phyloP scores from a whole-genome alignment of 805 yeast genomes.

The Starmerella ratchasimensis region DNA sequence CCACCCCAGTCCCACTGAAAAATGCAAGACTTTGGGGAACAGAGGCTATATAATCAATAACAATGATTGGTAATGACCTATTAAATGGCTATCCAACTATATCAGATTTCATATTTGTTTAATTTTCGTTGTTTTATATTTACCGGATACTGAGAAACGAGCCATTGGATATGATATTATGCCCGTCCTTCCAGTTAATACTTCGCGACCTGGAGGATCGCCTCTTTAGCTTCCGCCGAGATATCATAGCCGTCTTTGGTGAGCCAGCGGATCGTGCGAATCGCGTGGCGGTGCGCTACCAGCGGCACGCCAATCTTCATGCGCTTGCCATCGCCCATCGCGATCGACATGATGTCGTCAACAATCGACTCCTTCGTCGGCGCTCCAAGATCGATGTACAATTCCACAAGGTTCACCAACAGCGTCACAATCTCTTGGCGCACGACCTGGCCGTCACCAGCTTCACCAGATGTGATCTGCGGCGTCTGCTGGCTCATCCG shows the following conservation, averaged over 20 bases:
- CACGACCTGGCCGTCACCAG: not conserved
- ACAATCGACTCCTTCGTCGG: not conserved
- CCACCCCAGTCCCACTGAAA: too few relatives aligned
- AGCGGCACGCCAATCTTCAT: constrained; percentile 1
- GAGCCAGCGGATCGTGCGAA: constrained; percentile 3
- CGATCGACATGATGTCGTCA: constrained; percentile 1
- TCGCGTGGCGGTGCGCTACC: constrained; percentile 7
- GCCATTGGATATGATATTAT: too few relatives aligned
- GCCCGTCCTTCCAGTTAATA: not conserved
- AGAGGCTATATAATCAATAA: too few relatives aligned
- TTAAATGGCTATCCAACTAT: too few relatives aligned
- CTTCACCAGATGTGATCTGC: not conserved
- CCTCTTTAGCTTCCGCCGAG: not conserved
- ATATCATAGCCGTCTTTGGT: not conserved
- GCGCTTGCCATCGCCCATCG: not conserved
- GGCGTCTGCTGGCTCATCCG: not conserved
- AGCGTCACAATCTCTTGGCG: constrained; percentile 3
- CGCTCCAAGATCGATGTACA: constrained; percentile 8
- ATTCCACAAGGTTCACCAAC: constrained; percentile 4
- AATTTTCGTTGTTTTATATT: too few relatives aligned
- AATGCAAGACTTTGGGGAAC: too few relatives aligned
- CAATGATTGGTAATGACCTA: too few relatives aligned
- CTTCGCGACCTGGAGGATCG: not conserved
- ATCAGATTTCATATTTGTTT: too few relatives aligned
- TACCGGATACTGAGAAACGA: too few relatives aligned